Base-by-base conservation (phyloP, 1,139 yeast species). In the Yamadazyma siamensis region DNA sequence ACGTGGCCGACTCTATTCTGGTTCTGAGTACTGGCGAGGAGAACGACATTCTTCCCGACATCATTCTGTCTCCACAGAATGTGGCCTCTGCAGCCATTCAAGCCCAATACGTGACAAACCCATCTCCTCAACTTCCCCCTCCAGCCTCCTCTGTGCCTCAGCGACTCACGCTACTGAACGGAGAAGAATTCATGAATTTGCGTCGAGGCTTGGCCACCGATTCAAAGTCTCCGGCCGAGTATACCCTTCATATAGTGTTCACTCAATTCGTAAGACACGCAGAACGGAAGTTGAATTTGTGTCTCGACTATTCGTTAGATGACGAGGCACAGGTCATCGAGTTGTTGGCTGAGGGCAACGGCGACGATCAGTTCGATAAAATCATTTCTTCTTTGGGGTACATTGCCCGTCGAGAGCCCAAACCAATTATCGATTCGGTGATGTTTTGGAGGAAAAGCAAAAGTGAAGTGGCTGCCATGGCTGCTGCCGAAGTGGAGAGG, bases 371-470 rank as follows among this genome's bases (percentile, higher is more conserved):
- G 17, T 89, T 91, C 52, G 98, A 91, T 56, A 78, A 83, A 46
- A 83, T 88, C 33, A 77, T 94, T 16, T 77, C 78, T 8, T 82
- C 96, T 0, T 64, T 91, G 38, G 98, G 98, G 2, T 87, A 85
- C 52, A 85, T 91, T 23, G 95, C 98, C 1, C 71, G 88, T 35
- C 71, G 82, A 21, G 86, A 88, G 45, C 97, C 97, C 1, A 89
- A 88, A 49, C 95, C 96, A 0, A 96, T 94, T 3, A 89, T 94
- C 26, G 98, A 94, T 54, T 86, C 95, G 14, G 96, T 91, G 36
- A 89, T 94, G 97, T 89, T 85, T 51, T 91, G 99, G 99, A 71
- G 98, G 37, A 87, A 89, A 54, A 77, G 94, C 4, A 68, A 91
- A 53, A 80, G 94, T 17, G 96, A 89, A 45, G 81, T 85, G 3